phyloP scores from a whole-genome alignment of 192 early-diverging fungal genomes.

The Coemansia sp. region DNA sequence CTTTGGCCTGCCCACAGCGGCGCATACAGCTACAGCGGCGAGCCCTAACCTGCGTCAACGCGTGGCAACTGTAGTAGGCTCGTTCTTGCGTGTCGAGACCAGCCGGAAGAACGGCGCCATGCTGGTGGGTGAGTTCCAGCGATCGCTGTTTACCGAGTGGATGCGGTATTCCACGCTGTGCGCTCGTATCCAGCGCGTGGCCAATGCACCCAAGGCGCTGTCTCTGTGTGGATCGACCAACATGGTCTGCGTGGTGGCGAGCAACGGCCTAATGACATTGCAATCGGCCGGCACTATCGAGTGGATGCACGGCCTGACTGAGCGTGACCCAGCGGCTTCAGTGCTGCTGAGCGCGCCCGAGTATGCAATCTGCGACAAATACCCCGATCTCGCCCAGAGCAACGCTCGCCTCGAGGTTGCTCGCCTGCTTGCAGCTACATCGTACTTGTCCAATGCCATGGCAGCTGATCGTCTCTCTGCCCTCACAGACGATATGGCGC shows the following conservation, averaged over 20 bases:
- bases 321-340: constrained; percentile 25
- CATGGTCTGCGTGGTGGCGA: constrained; percentile 36
- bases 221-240: constrained; percentile 30
- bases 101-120: constrained; percentile 20
- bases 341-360: constrained; percentile 41
- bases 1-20: constrained; percentile 28
- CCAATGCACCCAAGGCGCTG: constrained; percentile 39
- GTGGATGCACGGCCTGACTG: constrained; percentile 40
- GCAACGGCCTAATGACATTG: constrained; percentile 21
- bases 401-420: constrained; percentile 32
- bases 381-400: constrained; percentile 28
- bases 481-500: constrained; percentile 33
- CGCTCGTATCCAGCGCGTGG: constrained; percentile 40
- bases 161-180: constrained; percentile 56
- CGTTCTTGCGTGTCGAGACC: constrained; percentile 31
- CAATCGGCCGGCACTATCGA: constrained; percentile 36
- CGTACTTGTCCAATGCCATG: constrained; percentile 23
- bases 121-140: constrained; percentile 34
- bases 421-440: constrained; percentile 27
- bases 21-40: constrained; percentile 18
- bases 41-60: constrained; percentile 37
- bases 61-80: constrained; percentile 34
- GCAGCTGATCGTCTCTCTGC: constrained; percentile 13
- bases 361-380: constrained; percentile 7
- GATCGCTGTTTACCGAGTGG: constrained; percentile 54